Conservation (phyloP, 1,284 basidiomycete species). For the Boletus semigastroideus region DNA sequence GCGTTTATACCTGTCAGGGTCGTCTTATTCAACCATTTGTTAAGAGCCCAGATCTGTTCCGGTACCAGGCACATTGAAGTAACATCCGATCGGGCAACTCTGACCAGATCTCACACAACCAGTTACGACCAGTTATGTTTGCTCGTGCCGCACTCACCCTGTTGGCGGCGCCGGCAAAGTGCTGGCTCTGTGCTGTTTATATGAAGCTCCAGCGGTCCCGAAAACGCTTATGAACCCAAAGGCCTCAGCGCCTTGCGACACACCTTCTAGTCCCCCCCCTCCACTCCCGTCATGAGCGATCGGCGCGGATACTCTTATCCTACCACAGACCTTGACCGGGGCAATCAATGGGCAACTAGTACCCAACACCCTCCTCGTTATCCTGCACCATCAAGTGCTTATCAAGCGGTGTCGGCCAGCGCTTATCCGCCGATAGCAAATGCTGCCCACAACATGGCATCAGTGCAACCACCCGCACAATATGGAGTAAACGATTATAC, state of each 20-base stretch:
- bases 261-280: not conserved
- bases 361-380: slow-evolving; percentile 27
- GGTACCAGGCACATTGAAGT: slow-evolving; percentile 29
- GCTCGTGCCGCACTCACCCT: slow-evolving; percentile 32
- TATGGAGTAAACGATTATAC: slow-evolving; percentile 26
- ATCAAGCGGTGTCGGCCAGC: slow-evolving; percentile 20
- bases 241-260: slow-evolving; percentile 6
- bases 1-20: slow-evolving; percentile 29
- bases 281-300: slow-evolving; percentile 24
- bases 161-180: slow-evolving; percentile 33
- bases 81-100: slow-evolving; percentile 28
- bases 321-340: slow-evolving; percentile 17
- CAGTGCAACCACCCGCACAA: slow-evolving; percentile 20
- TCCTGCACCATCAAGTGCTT: slow-evolving; percentile 18
- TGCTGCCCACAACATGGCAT: slow-evolving; percentile 18
- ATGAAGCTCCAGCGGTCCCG: slow-evolving; percentile 31
- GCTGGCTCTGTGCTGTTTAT: slow-evolving; percentile 28
- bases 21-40: slow-evolving; percentile 17
- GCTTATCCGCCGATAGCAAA: slow-evolving; percentile 21
- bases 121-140: slow-evolving; percentile 32
- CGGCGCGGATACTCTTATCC: slow-evolving; percentile 32
- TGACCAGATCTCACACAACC: slow-evolving; percentile 31
- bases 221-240: slow-evolving; percentile 35
- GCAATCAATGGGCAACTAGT: slow-evolving; percentile 24
- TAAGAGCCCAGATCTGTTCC: slow-evolving; percentile 28